Conservation (phyloP, 2,329 filamentous ascomycete genomes). For the Chrysosporium queenslandicum region DNA sequence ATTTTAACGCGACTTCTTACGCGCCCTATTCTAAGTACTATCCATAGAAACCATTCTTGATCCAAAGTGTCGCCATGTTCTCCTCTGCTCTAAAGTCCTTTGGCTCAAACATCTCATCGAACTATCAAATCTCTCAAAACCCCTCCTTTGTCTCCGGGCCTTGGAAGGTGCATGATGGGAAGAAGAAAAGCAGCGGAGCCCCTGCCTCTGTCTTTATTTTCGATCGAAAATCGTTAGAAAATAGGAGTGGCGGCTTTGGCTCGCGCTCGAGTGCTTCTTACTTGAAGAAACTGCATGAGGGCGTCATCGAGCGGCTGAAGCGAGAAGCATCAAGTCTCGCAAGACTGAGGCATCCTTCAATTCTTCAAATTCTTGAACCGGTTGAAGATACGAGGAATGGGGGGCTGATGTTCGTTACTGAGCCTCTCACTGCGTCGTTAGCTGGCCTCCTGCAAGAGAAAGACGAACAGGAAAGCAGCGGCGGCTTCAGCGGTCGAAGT, state of each 20-base stretch:
- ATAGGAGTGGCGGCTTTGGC: constrained; percentile 52
- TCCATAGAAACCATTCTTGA: no score
- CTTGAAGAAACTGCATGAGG: constrained; percentile 72
- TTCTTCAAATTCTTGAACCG: constrained; percentile 86
- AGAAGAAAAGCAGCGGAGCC: constrained; percentile 90
- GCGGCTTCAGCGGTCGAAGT: constrained; percentile 57
- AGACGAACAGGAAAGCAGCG: constrained; percentile 68
- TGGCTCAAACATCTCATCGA: constrained; percentile 80
- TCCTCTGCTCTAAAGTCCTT: constrained; percentile 90
- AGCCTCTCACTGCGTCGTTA: constrained; percentile 81
- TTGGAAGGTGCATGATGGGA: constrained; percentile 96
- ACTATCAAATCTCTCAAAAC: constrained; percentile 72
- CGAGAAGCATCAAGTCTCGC: constrained; percentile 86
- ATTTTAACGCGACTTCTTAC: no score
- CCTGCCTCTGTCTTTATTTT: constrained; percentile 88
- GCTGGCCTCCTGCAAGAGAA: constrained; percentile 74
- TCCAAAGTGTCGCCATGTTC: constrained; percentile 59
- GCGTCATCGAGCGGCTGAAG: constrained; percentile 81
- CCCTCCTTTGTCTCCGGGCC: constrained; percentile 74
- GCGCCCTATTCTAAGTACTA: no score
- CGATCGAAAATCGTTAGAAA: constrained; percentile 75
- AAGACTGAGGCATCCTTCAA: constrained; percentile 76
- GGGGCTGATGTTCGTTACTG: constrained; percentile 90
- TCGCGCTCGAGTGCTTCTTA: constrained; percentile 54
- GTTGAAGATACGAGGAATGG: constrained; percentile 89